Evolutionary conservation across 2,329 filamentous ascomycete species (phyloP).

Genomic region (Chaetomiaceae sp.): DNA sequence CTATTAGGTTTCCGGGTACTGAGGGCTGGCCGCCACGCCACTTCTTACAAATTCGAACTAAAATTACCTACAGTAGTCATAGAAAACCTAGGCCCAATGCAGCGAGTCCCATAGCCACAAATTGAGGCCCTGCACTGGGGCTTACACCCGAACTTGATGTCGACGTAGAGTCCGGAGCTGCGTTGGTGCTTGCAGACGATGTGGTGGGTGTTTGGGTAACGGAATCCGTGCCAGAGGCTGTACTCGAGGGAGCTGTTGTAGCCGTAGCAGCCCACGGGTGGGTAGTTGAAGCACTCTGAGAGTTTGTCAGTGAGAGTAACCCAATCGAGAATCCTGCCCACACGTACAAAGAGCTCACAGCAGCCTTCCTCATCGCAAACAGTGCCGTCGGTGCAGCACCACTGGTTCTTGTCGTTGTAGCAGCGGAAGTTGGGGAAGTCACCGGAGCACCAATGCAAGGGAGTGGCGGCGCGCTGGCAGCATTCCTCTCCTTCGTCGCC

Average conservation of each 20-base stretch:
- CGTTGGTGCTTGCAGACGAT: background rate
- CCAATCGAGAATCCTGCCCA: no score
- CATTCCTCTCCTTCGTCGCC: background rate
- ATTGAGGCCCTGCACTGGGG: background rate
- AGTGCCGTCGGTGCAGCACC: slow-evolving; percentile 6
- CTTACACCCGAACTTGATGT: background rate
- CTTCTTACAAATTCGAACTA: no score
- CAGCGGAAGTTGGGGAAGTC: background rate
- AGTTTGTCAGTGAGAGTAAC: background rate
- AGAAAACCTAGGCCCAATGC: background rate
- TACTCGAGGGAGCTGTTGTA: background rate
- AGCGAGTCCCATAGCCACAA: background rate
- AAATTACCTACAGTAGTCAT: no score
- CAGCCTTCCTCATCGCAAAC: slow-evolving; percentile 8
- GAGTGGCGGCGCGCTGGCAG: slow-evolving; percentile 2
- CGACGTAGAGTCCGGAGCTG: background rate
- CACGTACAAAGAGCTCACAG: slow-evolving; percentile 7
- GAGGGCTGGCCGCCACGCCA: no score
- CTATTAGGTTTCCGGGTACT: no score
- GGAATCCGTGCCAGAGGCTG: background rate
- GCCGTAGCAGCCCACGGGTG: background rate
- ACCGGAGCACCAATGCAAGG: slow-evolving; percentile 7
- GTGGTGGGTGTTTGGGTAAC: background rate
- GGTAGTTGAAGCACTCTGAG: background rate
- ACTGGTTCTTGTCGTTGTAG: slow-evolving; percentile 11